These are phyloP conservation scores for Spizellomyces sp. DNA, from an alignment of 192 early-diverging fungal genomes.

Conservation along the genomic window DNA sequence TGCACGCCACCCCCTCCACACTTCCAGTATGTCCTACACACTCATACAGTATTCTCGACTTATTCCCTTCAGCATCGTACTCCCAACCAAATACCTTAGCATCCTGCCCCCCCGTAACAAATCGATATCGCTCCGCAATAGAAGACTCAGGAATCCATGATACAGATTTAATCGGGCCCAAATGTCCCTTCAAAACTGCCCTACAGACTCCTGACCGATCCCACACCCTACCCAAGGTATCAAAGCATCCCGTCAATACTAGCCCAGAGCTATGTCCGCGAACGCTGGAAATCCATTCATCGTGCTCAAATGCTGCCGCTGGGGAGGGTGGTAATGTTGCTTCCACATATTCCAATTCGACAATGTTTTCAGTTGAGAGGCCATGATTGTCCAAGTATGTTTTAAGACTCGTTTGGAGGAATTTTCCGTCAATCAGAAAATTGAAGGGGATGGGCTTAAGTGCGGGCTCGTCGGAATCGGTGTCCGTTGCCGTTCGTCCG, in stretches of 20 bases:
- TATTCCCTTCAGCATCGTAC: slow-evolving; percentile 4
- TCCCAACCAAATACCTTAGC: slow-evolving; percentile 21
- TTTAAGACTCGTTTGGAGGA: slow-evolving; percentile 76
- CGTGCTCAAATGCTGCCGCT: slow-evolving; percentile 79
- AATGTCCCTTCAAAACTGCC: slow-evolving; percentile 62
- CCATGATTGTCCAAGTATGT: slow-evolving; percentile 70
- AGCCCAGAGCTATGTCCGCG: background rate
- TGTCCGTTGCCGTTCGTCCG: background rate
- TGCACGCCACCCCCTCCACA: slow-evolving; percentile 75
- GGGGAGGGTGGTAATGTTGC: slow-evolving; percentile 83
- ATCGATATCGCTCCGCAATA: background rate
- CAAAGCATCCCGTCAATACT: slow-evolving; percentile 81
- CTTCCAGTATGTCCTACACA: slow-evolving; percentile 77
- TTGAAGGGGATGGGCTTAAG: slow-evolving; percentile 85
- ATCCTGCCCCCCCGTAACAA: slow-evolving; percentile 29
- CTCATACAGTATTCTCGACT: slow-evolving; percentile 8
- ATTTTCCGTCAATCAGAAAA: slow-evolving; percentile 91
- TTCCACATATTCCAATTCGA: slow-evolving; percentile 92
- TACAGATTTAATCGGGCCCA: slow-evolving; percentile 75
- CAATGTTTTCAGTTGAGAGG: slow-evolving; percentile 76
- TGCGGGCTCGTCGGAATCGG: slow-evolving; percentile 27
- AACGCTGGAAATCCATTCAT: slow-evolving; percentile 86
- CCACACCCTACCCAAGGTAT: slow-evolving; percentile 83
- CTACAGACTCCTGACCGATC: slow-evolving; percentile 55
- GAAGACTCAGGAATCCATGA: slow-evolving; percentile 49